phyloP scores from a whole-genome alignment of 1,284 basidiomycete species.

The Puccinia coronata region DNA sequence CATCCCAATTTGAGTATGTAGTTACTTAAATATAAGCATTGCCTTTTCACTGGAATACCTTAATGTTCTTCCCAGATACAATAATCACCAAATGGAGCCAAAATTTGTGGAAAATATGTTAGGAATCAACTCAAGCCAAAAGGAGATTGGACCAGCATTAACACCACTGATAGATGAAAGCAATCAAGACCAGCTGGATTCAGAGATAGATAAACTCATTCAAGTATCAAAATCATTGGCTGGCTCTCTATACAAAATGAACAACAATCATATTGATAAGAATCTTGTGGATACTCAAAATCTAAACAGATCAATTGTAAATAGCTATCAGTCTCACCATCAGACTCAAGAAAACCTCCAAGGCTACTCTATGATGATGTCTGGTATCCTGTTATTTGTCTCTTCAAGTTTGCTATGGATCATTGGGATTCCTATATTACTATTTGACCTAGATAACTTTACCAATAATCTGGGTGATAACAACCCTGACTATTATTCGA shows the following conservation, averaged over 20 bases:
- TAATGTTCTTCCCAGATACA: not conserved
- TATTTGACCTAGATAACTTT: constrained; percentile 20
- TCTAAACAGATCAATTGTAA: not conserved
- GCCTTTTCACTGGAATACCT: no score
- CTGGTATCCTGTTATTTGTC: constrained; percentile 4
- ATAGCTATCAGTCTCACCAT: not conserved
- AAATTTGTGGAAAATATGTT: not conserved
- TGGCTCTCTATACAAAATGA: not conserved
- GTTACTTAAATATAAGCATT: no score
- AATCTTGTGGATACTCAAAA: constrained; percentile 4
- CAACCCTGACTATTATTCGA: not conserved
- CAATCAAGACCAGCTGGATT: constrained; percentile 1
- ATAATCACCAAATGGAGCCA: constrained; percentile 2
- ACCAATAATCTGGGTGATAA: not conserved
- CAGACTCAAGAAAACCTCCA: not conserved
- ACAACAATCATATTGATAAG: not conserved
- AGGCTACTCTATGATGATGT: constrained; percentile 1
- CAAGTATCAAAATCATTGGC: constrained; percentile 12
- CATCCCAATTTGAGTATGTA: no score
- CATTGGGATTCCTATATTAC: constrained; percentile 18
- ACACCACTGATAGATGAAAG: constrained; percentile 27
- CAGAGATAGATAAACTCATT: not conserved
- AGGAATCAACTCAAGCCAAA: not conserved
- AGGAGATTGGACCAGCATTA: constrained; percentile 25
- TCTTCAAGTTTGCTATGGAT: constrained; percentile 24